Conservation (phyloP, 306 rosid genomes). For the Cucumis sativus region Cucumber_9930_V3 NC_026661.2:22366501-22367000, state of each 20-base stretch:
- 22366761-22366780: background rate
- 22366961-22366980: slow-evolving; percentile 63
- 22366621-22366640: background rate
- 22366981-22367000: slow-evolving; percentile 73
- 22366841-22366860: slow-evolving; percentile 69
- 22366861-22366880: slow-evolving; percentile 68
- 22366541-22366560: background rate
- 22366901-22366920: slow-evolving; percentile 73
- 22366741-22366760: background rate
- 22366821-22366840: slow-evolving; percentile 40
- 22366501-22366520: background rate
- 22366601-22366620: background rate
- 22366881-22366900: slow-evolving; percentile 77
- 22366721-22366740: background rate
- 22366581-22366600: background rate
- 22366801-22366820: background rate
- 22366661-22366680: background rate
- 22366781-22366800: background rate
- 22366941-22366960: slow-evolving; percentile 69
- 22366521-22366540: background rate
- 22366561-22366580: background rate
- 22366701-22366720: background rate
- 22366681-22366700: background rate
- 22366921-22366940: slow-evolving; percentile 76
- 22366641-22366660: background rate